phyloP scores from a whole-genome alignment of 164 flowering plant species.

The Magnolia sinica region DNA sequence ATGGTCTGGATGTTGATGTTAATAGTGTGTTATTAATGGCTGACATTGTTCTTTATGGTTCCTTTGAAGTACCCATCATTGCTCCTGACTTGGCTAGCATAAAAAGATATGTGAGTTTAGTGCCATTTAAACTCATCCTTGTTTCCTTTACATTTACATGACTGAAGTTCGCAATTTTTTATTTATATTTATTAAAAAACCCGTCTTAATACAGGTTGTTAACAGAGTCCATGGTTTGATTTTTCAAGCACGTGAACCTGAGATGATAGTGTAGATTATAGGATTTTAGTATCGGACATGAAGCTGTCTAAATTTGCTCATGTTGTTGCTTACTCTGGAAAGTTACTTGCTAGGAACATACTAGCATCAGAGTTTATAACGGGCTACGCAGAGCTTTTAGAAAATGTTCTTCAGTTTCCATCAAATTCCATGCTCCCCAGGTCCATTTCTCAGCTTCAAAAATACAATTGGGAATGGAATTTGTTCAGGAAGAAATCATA shows the following conservation, averaged over 20 bases:
- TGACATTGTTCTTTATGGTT: too few relatives aligned
- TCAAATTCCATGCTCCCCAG: too few relatives aligned
- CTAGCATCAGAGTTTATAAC: conserved; percentile 70
- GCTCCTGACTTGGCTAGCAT: too few relatives aligned
- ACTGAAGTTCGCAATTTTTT: neutral
- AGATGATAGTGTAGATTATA: conserved; percentile 50
- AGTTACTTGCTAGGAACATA: conserved; percentile 70
- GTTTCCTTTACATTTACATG: too few relatives aligned
- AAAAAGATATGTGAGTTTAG: too few relatives aligned
- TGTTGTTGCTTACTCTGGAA: conserved; percentile 67
- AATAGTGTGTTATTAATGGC: too few relatives aligned
- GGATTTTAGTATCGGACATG: neutral
- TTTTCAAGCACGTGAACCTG: conserved; percentile 34
- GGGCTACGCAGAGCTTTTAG: conserved; percentile 73
- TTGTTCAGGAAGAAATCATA: too few relatives aligned
- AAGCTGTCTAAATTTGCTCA: conserved; percentile 32
- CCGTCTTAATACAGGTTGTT: conserved; percentile 48
- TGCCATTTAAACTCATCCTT: too few relatives aligned
- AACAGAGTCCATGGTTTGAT: conserved; percentile 58
- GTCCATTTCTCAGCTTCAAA: too few relatives aligned
- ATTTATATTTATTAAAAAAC: conserved; percentile 1
- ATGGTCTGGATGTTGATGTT: too few relatives aligned
- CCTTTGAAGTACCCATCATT: too few relatives aligned
- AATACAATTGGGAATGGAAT: too few relatives aligned
- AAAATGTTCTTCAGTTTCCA: conserved; percentile 35